These are phyloP conservation scores for Grifola frondosa DNA, from an alignment of 1,284 basidiomycete species.

Conservation along the genomic window DNA sequence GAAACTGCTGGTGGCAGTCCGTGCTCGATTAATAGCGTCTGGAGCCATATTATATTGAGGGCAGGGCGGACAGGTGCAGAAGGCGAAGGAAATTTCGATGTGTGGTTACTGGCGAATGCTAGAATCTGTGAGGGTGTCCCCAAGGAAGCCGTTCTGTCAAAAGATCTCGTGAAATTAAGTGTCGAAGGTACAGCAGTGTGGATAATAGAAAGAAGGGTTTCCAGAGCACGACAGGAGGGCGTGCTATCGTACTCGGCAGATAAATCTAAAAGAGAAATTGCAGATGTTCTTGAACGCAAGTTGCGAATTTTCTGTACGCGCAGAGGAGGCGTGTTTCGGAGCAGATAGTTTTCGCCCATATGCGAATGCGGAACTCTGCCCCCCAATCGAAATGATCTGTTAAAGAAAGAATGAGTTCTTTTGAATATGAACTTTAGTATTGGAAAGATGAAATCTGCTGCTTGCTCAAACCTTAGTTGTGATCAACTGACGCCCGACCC, in stretches of 20 bases:
- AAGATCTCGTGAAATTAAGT: too few species aligned
- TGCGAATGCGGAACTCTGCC: constrained; percentile 21
- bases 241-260: constrained; percentile 14
- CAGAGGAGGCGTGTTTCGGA: too few species aligned
- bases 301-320: too few species aligned
- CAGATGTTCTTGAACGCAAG: neutral
- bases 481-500: too few species aligned
- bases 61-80: constrained; percentile 15
- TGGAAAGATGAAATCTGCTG: too few species aligned
- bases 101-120: too few species aligned
- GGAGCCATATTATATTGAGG: constrained; percentile 25
- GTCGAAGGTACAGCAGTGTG: constrained; percentile 34
- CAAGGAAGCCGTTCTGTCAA: too few species aligned
- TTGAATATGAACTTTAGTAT: too few species aligned
- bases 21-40: constrained; percentile 16
- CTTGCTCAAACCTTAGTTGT: too few species aligned
- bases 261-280: constrained; percentile 7
- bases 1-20: constrained; percentile 24
- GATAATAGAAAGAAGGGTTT: constrained; percentile 33
- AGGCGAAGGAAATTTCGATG: constrained; percentile 24
- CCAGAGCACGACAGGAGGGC: constrained; percentile 17
- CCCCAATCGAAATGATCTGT: constrained; percentile 26
- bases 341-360: constrained; percentile 25
- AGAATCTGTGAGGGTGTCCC: too few species aligned
- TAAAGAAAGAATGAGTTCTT: neutral